Base-by-base conservation (phyloP, 2,329 filamentous ascomycete genomes). In the Trichoderma brevicompactum region DNA sequence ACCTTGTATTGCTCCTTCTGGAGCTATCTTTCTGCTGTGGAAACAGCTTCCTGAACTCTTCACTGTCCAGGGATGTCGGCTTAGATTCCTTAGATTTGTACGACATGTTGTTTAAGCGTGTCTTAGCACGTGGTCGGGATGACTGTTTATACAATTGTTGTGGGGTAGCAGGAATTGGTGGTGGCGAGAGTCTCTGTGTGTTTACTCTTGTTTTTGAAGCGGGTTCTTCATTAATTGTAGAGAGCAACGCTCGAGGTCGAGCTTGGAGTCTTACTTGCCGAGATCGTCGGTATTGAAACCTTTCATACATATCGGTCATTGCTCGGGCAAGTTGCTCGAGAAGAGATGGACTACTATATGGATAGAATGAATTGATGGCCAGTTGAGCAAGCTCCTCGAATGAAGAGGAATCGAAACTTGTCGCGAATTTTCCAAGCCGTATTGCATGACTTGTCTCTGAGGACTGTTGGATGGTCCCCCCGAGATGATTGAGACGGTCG, bases 291-390 rank as follows among this genome's bases (percentile, higher is more conserved):
- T 46, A 66, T 7, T 54, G 58, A 32, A 56, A 66, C 19, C 41
- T 52, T 7, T 48, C 40, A 49, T 66, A 66, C 48, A 61, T 66
- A 5, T 66, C 59, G 2, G 36, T 40, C 59, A 64, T 66, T 44
- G 58, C 13, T 23, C 38, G 58, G 5, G 15, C 23, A 3, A 66
- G 64, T 1, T 66, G 64, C 7, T 64, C 58, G 10, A 66, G 43
- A 3, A 66, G 41, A 7, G 64, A 38, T 32, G 32, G 5, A 3
- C 19, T 66, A 17, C 58, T 59, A n/a, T 55, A 32, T 0, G 64
- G 58, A 17, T 64, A 66, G 17, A 66, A 46, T 17, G 64, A 63
- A 34, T 40, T 40, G 7, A 61, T 32, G 12, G 58, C 58, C 7
- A 43, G 3, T 9, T 46, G 58, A 10, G 58, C 36, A 32, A 61